Base-by-base conservation (phyloP, 1,284 basidiomycete genomes). In the Microbotryomycetes sp. region DNA sequence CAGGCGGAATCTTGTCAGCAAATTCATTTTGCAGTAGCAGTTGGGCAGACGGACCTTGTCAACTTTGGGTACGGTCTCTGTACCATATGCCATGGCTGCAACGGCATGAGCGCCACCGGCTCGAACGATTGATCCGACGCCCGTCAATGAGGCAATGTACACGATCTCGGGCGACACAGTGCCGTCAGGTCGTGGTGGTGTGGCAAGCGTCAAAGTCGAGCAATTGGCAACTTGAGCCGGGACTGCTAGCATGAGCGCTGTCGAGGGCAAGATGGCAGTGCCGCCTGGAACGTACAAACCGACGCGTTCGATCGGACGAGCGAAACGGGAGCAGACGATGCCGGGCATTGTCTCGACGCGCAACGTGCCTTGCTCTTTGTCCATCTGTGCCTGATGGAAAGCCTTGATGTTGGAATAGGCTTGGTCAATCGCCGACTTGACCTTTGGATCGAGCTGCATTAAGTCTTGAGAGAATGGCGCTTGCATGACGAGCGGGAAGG, bases 11-110 rank as follows among this genome's bases (percentile, higher is more conserved):
- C 67, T 74, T 94, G 80, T 98, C 97, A 59, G 93, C 94, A 1
- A 93, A n/a, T n/a, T 93, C 0, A 92, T 98, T 31, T 97, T 94
- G 89, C 93, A 98, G 75, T 97, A 93, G 75, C 97, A 97, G 31
- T 94, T 94, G 6, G 94, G 94, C 26, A 94, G 94, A 72, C 96
- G 94, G 70, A 98, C 93, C 78, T 97, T 99, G 81, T 98, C 96
- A 18, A 98, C 96, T 78, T 99, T 98, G n/a, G 92, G 91, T 7
- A 94, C 91, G 3, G 86, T 87, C 73, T 87, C 81, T 4, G 96
- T 98, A 16, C 96, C 96, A 75, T 97, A 98, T 1, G 96, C 96
- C 77, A 99, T 81, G 0, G 92, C 94, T 16, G 91, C 91, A n/a
- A 98, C 84, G 2, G 96, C 96, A 75, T 99, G 96, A 3, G 90